These are phyloP conservation scores for Mortierella sp. DNA, from an alignment of 371 early-diverging fungal species.

Conservation along the genomic window DNA sequence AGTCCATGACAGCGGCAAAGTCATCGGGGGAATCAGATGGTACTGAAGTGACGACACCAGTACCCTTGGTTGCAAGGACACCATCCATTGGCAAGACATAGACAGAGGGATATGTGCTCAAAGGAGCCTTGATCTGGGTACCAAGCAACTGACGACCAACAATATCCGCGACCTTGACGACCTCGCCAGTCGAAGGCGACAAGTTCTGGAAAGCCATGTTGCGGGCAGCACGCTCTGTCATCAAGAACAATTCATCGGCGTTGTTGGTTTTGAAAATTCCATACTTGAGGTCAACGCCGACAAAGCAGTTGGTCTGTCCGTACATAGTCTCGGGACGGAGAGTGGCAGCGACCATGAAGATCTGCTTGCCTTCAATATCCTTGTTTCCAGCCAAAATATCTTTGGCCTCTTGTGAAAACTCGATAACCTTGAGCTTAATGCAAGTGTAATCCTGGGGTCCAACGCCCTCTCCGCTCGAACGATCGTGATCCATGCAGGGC, in stretches of 20 bases:
- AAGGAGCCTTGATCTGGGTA: conserved; percentile 91
- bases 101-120: conserved; percentile 81
- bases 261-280: conserved; percentile 86
- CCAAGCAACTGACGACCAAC: conserved; percentile 90
- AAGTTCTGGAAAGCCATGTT: conserved; percentile 97
- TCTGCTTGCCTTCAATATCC: conserved; percentile 77
- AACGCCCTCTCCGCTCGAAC: conserved; percentile 97
- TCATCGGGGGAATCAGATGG: conserved; percentile 99
- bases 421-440: conserved; percentile 88
- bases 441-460: conserved; percentile 98
- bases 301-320: conserved; percentile 98
- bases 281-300: conserved; percentile 92
- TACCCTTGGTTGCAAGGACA: conserved; percentile 95
- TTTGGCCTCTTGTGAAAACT: conserved; percentile 63
- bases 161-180: conserved; percentile 81
- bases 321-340: conserved; percentile 99
- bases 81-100: conserved; percentile 98
- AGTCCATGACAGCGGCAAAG: conserved; percentile 89
- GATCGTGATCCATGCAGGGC: conserved; percentile 99
- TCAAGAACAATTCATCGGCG: conserved; percentile 84
- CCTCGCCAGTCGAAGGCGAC: conserved; percentile 74
- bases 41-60: conserved; percentile 98
- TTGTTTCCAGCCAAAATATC: conserved; percentile 64
- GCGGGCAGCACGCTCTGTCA: conserved; percentile 94
- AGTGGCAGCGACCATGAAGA: conserved; percentile 97